These are phyloP conservation scores for Aspergillus conjunctus DNA, from an alignment of 495 filamentous ascomycete genomes.

Conservation along the genomic window DNA sequence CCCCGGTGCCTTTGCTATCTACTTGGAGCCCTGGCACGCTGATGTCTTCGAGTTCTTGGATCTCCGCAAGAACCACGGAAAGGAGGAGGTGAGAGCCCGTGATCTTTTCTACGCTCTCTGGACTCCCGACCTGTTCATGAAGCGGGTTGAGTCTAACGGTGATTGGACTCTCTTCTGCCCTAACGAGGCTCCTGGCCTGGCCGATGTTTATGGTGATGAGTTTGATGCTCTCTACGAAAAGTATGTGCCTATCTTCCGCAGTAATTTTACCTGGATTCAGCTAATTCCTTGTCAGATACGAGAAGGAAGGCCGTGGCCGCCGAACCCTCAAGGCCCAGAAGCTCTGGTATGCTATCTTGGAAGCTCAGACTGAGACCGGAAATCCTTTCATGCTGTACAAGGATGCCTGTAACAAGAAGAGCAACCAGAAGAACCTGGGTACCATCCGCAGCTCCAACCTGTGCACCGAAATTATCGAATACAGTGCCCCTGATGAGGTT, in stretches of 20 bases:
- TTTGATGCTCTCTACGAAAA: conserved; percentile 93
- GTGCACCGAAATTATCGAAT: conserved; percentile 98
- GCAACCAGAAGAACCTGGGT: conserved; percentile 99
- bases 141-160: conserved; percentile 91
- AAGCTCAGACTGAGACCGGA: conserved; percentile 97
- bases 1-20: conserved; percentile 97
- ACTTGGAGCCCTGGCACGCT: conserved; percentile 98
- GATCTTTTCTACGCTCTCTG: conserved; percentile 98
- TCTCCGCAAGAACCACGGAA: conserved; percentile 98
- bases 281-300: conserved; percentile 57
- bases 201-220: conserved; percentile 96
- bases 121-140: conserved; percentile 99
- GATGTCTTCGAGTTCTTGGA: conserved; percentile 98
- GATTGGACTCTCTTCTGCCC: conserved; percentile 98
- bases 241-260: conserved; percentile 26
- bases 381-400: conserved; percentile 99
- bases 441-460: conserved; percentile 98
- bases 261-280: conserved; percentile 1
- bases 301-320: conserved; percentile 84
- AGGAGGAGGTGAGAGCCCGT: conserved; percentile 95
- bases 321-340: conserved; percentile 95
- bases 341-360: conserved; percentile 97
- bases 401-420: conserved; percentile 96
- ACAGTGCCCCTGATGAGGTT: conserved; percentile 95
- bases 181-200: conserved; percentile 89